phyloP scores from a whole-genome alignment of 129 eudicot species.

The Arctium lappa region DNA sequence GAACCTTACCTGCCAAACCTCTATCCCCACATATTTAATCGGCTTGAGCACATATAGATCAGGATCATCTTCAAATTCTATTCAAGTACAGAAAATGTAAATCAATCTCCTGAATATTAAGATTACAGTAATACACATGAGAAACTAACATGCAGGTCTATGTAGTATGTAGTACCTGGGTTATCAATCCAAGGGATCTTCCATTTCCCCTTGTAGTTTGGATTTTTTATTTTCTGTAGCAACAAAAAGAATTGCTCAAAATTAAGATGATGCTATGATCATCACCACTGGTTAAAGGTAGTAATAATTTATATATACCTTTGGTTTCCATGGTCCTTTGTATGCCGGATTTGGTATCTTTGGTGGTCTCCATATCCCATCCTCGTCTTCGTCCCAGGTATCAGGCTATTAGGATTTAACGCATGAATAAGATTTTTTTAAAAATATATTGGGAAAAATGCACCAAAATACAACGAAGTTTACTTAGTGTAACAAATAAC shows the following conservation, averaged over 20 bases:
- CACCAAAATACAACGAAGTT: background rate
- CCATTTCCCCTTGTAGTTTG: slow-evolving; percentile 98
- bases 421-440: background rate
- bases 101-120: background rate
- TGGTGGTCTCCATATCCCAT: slow-evolving; percentile 87
- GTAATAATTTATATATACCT: slow-evolving; percentile 43
- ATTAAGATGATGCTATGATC: background rate
- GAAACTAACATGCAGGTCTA: background rate
- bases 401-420: slow-evolving; percentile 52
- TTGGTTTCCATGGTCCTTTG: slow-evolving; percentile 94
- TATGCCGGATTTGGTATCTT: slow-evolving; percentile 90
- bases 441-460: background rate
- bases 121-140: background rate
- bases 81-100: background rate
- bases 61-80: slow-evolving; percentile 99
- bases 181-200: slow-evolving; percentile 93
- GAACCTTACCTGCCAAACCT: slow-evolving; percentile 90
- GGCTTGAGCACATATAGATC: slow-evolving; percentile 95
- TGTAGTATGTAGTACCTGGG: slow-evolving; percentile 64
- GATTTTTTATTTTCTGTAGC: slow-evolving; percentile 84
- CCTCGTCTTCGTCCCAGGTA: slow-evolving; percentile 95
- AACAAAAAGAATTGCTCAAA: background rate
- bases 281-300: background rate
- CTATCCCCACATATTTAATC: slow-evolving; percentile 87
- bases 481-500: background rate